These are phyloP conservation scores for Oryza rufipogon DNA, from an alignment of 176 grass and related monocot genomes.

Conservation along the genomic window DNA sequence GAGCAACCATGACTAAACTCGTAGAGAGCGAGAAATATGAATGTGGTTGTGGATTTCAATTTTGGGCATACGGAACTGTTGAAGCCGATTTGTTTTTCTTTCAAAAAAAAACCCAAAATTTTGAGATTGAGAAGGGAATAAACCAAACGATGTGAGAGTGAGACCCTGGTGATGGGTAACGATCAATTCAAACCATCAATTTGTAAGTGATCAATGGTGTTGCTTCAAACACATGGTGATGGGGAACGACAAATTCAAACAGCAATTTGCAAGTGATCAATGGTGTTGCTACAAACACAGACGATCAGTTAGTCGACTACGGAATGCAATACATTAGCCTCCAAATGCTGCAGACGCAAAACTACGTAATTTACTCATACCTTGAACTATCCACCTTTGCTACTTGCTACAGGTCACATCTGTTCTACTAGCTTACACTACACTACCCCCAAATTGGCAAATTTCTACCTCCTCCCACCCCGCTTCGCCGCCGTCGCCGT, in stretches of 20 bases:
- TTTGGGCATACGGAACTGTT: too few species aligned
- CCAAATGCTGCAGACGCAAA: background rate
- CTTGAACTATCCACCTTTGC: background rate
- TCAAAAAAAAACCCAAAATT: too few species aligned
- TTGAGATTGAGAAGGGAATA: too few species aligned
- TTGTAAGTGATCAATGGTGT: too few species aligned
- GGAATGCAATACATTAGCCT: background rate
- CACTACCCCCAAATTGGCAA: background rate
- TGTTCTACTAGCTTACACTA: conserved; percentile 1
- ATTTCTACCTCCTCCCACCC: conserved; percentile 41
- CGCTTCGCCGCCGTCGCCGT: conserved; percentile 39
- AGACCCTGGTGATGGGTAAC: background rate
- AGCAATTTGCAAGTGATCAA: background rate
- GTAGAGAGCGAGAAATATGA: too few species aligned
- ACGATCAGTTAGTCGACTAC: background rate
- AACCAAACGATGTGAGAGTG: background rate
- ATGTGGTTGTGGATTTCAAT: too few species aligned
- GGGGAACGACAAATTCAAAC: conserved; percentile 1
- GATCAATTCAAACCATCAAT: too few species aligned
- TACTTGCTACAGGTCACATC: background rate
- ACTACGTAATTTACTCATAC: conserved; percentile 30
- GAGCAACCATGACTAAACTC: too few species aligned
- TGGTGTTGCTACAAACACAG: background rate
- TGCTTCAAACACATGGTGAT: background rate
- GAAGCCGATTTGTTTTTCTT: too few species aligned